These are phyloP conservation scores for Kodamaea derodonti DNA, from an alignment of 1,139 yeast genomes.

Conservation along the genomic window DNA sequence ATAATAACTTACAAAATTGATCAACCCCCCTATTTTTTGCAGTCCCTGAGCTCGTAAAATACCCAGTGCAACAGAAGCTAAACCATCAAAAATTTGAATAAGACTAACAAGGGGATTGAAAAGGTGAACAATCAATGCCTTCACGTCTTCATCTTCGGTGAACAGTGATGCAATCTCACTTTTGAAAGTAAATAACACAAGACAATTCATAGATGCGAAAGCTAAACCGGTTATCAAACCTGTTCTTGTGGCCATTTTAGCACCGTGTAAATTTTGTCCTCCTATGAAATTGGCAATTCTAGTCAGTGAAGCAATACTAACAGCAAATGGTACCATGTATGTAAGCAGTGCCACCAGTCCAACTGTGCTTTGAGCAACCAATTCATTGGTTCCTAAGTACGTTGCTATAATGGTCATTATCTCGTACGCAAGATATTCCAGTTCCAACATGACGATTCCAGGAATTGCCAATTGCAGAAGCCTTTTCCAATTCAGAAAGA, in stretches of 20 bases:
- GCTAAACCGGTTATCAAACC: conserved; percentile 58
- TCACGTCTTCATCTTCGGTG: conserved; percentile 67
- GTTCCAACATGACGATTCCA: conserved; percentile 55
- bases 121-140: conserved; percentile 41
- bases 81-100: conserved; percentile 73
- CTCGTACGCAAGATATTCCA: conserved; percentile 58
- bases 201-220: conserved; percentile 56
- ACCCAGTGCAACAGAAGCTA: conserved; percentile 83
- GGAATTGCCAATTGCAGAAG: conserved; percentile 56
- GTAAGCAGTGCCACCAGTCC: conserved; percentile 76
- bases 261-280: conserved; percentile 60
- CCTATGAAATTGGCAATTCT: conserved; percentile 88
- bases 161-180: conserved; percentile 60
- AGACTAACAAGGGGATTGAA: conserved; percentile 68
- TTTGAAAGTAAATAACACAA: conserved; percentile 49
- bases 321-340: conserved; percentile 86
- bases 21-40: conserved; percentile 77
- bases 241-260: conserved; percentile 61
- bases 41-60: conserved; percentile 82
- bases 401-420: conserved; percentile 61
- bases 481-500: conserved; percentile 59
- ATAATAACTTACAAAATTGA: conserved; percentile 75
- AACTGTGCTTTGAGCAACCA: conserved; percentile 88
- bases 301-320: conserved; percentile 82
- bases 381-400: conserved; percentile 72